phyloP scores from a whole-genome alignment of 1,284 basidiomycete genomes.

The Singerocomus inundabilis region DNA sequence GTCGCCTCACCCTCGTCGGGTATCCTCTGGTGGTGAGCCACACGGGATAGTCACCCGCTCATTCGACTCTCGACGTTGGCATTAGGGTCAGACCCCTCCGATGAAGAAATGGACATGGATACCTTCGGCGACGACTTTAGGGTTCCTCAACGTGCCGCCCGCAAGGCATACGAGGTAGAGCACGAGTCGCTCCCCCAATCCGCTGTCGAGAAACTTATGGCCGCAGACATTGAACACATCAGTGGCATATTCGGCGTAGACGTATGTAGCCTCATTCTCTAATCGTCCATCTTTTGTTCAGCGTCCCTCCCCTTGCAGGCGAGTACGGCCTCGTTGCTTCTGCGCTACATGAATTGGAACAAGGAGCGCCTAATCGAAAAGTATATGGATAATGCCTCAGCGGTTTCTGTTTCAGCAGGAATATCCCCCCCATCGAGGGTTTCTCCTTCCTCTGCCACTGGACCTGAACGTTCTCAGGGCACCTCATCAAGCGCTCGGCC shows the following conservation, averaged over 20 bases:
- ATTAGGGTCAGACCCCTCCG: conserved; percentile 47
- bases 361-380: conserved; percentile 94
- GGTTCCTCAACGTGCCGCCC: conserved; percentile 52
- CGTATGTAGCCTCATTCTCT: conserved; percentile 52
- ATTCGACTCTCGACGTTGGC: conserved; percentile 7
- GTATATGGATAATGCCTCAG: conserved; percentile 86
- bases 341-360: conserved; percentile 92
- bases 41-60: conserved; percentile 12
- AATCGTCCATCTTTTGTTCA: not conserved
- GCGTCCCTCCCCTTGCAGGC: conserved; percentile 26
- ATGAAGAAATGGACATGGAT: conserved; percentile 68
- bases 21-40: conserved; percentile 20
- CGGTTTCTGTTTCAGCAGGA: conserved; percentile 73
- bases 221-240: conserved; percentile 78
- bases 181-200: conserved; percentile 71
- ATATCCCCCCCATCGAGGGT: conserved; percentile 41
- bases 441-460: conserved; percentile 31
- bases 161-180: conserved; percentile 76
- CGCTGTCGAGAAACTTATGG: conserved; percentile 76
- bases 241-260: conserved; percentile 83
- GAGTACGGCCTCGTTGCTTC: conserved; percentile 70
- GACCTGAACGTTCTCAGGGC: conserved; percentile 36
- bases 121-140: conserved; percentile 60
- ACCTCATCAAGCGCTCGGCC: conserved; percentile 25
- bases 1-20: not conserved